Evolutionary conservation across 352 stramenopile genomes (phyloP), one percentile per base, ranked within the genome.

Genomic region (Phytopythium helicoides): DNA sequence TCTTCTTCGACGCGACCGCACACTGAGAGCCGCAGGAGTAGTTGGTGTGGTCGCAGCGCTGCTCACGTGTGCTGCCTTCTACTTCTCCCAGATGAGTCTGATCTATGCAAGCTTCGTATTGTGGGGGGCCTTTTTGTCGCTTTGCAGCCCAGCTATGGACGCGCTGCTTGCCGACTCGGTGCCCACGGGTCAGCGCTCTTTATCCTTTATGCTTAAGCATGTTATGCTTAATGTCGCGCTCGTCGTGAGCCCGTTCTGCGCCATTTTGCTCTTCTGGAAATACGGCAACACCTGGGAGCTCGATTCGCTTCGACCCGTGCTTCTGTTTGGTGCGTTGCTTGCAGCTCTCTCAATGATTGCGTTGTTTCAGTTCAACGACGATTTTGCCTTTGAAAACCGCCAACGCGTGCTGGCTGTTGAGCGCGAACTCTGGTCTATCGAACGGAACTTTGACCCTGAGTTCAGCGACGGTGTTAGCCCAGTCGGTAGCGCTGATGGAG

Each of bases 91-190:
- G 26, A 59, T 90, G 23, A 39, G 52, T 37, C 59, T 84, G 18
- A 71, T 94, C 23, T 89, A 87, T 53, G 33, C 74, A 5, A 62
- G 77, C 9, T 90, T 95, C 55, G 72, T 52, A 6, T 46, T 95
- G 3, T 96, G 86, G 82, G 89, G 89, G 16, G 50, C 74, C n/a
- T 94, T 92, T 58, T 63, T 70, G 19, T 83, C 86, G 5, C 71
- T 95, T 39, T 75, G 88, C 33, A 81, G 81, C 54, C 85, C 87
- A 3, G 70, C 81, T 0, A 66, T 87, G 49, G 81, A 94, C 39
- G 87, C 89, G 2, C 56, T 96, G 0, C 94, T 96, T 45, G 83
- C 85, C 8, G 87, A 96, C 56, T 95, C 85, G 0, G 71, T 95
- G 26, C 76, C 77, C 8, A 40, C 73, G 2, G 80, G 82, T 0